Evolutionary conservation across 2,329 filamentous ascomycete species (phyloP).

Genomic region (Trichophyton equinum): DNA sequence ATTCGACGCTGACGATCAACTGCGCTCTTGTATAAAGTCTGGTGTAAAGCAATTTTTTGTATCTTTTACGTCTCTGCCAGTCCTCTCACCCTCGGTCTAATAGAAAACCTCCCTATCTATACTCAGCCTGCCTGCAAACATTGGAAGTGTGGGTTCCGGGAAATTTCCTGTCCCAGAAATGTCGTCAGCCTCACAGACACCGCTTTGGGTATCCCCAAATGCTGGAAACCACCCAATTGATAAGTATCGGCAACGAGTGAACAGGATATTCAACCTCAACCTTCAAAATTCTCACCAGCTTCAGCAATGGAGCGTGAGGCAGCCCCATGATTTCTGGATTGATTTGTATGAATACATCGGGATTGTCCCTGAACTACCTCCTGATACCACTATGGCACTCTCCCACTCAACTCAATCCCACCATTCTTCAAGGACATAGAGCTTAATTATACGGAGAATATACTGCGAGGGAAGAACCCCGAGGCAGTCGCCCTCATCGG

Average conservation of each 20-base stretch:
- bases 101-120: not conserved
- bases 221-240: slow-evolving; percentile 12
- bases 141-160: not conserved
- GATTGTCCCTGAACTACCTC: slow-evolving; percentile 25
- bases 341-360: slow-evolving; percentile 30
- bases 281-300: slow-evolving; percentile 24
- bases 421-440: slow-evolving; percentile 28
- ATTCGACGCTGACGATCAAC: not conserved
- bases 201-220: slow-evolving; percentile 12
- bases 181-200: not conserved
- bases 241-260: slow-evolving; percentile 13
- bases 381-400: slow-evolving; percentile 20
- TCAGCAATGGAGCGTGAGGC: slow-evolving; percentile 29
- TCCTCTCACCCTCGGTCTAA: not conserved
- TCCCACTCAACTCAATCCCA: slow-evolving; percentile 27
- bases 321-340: slow-evolving; percentile 34
- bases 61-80: not conserved
- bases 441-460: slow-evolving; percentile 33
- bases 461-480: slow-evolving; percentile 26
- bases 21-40: too few species aligned
- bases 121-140: too few species aligned
- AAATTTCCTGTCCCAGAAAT: not conserved
- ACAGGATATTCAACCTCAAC: slow-evolving; percentile 9
- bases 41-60: too few species aligned
- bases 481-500: slow-evolving; percentile 29